phyloP scores from a whole-genome alignment of 2,329 filamentous ascomycete species.

The Pseudopyricularia cyperi region DNA sequence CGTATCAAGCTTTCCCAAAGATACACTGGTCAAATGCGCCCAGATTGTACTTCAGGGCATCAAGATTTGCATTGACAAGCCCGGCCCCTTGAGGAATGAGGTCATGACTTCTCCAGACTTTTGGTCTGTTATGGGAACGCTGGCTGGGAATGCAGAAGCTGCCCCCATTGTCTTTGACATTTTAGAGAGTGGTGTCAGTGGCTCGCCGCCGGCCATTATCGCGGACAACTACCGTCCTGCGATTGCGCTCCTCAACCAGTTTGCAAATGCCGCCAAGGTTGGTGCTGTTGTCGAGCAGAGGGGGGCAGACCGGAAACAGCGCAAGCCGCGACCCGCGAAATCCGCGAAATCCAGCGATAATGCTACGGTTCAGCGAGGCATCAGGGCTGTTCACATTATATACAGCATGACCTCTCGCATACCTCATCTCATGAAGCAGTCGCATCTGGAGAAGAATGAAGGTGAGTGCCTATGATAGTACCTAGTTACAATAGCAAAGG shows the following conservation, averaged over 20 bases:
- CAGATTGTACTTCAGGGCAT: slow-evolving; percentile 67
- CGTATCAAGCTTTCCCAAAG: slow-evolving; percentile 75
- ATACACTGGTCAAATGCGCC: slow-evolving; percentile 63
- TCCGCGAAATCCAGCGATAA: slow-evolving; percentile 49
- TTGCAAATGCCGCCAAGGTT: slow-evolving; percentile 70
- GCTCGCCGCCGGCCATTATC: slow-evolving; percentile 69
- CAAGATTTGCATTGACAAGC: slow-evolving; percentile 63
- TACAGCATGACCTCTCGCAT: slow-evolving; percentile 72
- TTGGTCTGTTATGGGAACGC: slow-evolving; percentile 74
- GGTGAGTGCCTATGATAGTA: slow-evolving; percentile 30
- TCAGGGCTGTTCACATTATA: slow-evolving; percentile 69
- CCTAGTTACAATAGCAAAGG: not conserved
- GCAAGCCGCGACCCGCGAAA: slow-evolving; percentile 24
- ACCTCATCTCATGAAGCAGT: slow-evolving; percentile 79
- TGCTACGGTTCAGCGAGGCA: slow-evolving; percentile 61
- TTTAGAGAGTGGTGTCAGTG: slow-evolving; percentile 63
- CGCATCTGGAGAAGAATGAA: slow-evolving; percentile 78
- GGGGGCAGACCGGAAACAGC: slow-evolving; percentile 20
- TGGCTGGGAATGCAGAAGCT: slow-evolving; percentile 57
- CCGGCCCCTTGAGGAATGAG: slow-evolving; percentile 71
- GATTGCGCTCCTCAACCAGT: slow-evolving; percentile 74
- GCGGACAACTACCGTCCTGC: slow-evolving; percentile 93
- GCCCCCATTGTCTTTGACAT: slow-evolving; percentile 75
- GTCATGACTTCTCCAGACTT: slow-evolving; percentile 96
- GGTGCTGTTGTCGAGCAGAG: slow-evolving; percentile 59